Conservation (phyloP, 495 filamentous ascomycete genomes). For the Amorphotheca resinae region DNA sequence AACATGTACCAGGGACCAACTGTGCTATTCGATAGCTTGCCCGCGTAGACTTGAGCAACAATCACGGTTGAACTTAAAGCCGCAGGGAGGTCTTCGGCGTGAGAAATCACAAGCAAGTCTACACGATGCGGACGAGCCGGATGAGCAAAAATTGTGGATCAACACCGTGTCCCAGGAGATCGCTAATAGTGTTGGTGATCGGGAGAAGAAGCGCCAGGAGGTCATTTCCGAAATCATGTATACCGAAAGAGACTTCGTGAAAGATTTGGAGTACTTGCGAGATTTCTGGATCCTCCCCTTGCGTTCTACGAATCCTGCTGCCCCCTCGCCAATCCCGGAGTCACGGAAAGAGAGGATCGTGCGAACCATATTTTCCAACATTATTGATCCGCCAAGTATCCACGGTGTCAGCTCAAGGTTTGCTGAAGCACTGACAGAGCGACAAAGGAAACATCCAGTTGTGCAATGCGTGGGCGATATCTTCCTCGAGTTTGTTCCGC, state of each 20-base stretch:
- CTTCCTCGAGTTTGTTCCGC: slow-evolving; percentile 81
- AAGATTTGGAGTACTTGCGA: slow-evolving; percentile 93
- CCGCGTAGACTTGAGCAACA: slow-evolving; percentile 91
- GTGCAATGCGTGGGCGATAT: slow-evolving; percentile 89
- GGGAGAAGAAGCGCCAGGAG: slow-evolving; percentile 95
- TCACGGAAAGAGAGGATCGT: slow-evolving; percentile 82
- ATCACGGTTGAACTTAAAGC: slow-evolving; percentile 80
- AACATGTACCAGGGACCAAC: slow-evolving; percentile 83
- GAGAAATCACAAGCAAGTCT: slow-evolving; percentile 71
- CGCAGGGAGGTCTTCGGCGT: slow-evolving; percentile 72
- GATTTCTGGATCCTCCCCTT: slow-evolving; percentile 99
- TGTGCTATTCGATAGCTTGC: slow-evolving; percentile 98
- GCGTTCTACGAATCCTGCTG: slow-evolving; percentile 49
- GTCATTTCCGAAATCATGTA: slow-evolving; percentile 98
- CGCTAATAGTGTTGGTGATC: slow-evolving; percentile 74
- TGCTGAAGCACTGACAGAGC: slow-evolving; percentile 72
- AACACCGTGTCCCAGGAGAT: slow-evolving; percentile 95
- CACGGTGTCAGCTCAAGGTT: slow-evolving; percentile 79
- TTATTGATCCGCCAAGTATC: slow-evolving; percentile 67
- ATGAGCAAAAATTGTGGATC: slow-evolving; percentile 99
- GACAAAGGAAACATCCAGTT: slow-evolving; percentile 81
- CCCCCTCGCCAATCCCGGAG: slow-evolving; percentile 75
- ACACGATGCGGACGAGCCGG: slow-evolving; percentile 73
- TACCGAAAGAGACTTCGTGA: slow-evolving; percentile 97
- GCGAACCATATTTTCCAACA: slow-evolving; percentile 88